Base-by-base conservation (phyloP, 2,329 filamentous ascomycete genomes). In the Graphilbum ipis-grandicollis region DNA sequence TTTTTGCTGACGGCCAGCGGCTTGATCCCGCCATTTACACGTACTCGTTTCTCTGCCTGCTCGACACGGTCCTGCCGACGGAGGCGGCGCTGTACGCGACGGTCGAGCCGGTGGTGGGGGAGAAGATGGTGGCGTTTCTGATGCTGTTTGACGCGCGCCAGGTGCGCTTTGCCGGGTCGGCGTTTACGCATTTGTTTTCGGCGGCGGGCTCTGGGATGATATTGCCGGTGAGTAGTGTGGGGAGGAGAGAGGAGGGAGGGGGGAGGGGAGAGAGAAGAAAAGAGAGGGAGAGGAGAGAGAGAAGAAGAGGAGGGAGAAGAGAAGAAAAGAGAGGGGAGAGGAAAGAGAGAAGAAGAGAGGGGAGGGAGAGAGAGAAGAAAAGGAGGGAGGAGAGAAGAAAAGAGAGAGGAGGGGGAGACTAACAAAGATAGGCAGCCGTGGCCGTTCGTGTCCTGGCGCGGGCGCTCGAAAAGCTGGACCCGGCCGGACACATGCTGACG, bases 391-490 rank as follows among this genome's bases (percentile, higher is more conserved):
- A 23, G 21, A 23, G 21, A n/a, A n/a, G n/a, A n/a, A n/a, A 25
- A 19, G 30, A 33, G 12, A 17, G 17, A 15, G 23, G n/a, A 18
- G 19, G 19, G 31, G 10, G 14, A 13, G 22, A 33, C 13, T 8
- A 8, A 18, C 2, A 15, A 4, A 25, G 21, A 9, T 30, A 71
- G 68, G 55, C 66, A 14, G 51, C 54, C 1, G 51, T 67, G 35
- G 58, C 65, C 0, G 56, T 66, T 12, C 56, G 64, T 21, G 47
- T 59, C 9, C 51, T 69, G 8, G 52, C 63, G 7, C 52, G 51
- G 2, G 75, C 74, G 4, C 64, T 86, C 43, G 56, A 75, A 12
- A 68, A 68, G 37, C 58, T 86, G 39, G 79, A 86, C 44, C 75
- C 78, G 2, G 65, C 66, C 12, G 71, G 47, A 19, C 31, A 33